Evolutionary conservation across 106 monocot species (phyloP), one percentile per base, ranked within the genome.

Genomic region (Apostasia ramifera): DNA sequence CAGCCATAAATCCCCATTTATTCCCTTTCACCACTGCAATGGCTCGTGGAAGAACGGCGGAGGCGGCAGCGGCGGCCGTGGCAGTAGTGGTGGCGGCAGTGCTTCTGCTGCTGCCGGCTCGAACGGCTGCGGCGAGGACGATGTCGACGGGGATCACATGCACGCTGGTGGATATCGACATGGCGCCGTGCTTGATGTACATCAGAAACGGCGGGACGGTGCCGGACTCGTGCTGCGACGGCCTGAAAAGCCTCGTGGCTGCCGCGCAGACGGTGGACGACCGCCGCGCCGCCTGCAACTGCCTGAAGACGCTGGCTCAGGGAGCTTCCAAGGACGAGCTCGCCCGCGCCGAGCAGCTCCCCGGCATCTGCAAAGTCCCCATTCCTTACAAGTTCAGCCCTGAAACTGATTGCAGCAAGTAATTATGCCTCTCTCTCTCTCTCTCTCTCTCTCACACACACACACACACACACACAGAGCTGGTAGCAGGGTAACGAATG

Each of bases 241-340:
- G 76, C 0, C 38, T 59, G 1, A 26, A 11, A 11, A 55, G 12
- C 38, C 10, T 69, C 10, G 11, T 54, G 2, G 43, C 41, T 53
- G 65, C 55, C 46, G 73, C 73, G 11, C 12, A 43, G 40, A 73
- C 65, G 3, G 13, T 40, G 10, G 8, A 47, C 13, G 72, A 72
- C 62, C 72, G 61, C 11, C 61, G 49, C 11, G 37, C 68, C 13
- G 67, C 61, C n/a, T 76, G 76, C 76, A 14, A 42, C 10, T 76
- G 76, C 69, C 53, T 69, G 15, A 76, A 76, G 61, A 59, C 46
- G 11, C 42, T 66, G 13, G 76, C 76, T 11, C 8, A 6, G 13
- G 43, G 69, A 7, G 40, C 60, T 0, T 61, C 76, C 6, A 13
- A 13, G 39, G 5, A n/a, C 37, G 49, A 51, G 59, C 15, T 61